Percentiles rank a stretch among this genome's conserved stretches.
Conservation (phyloP, 1,139 yeast species). For the Chernovozyma sophiae-reginae region DNA sequence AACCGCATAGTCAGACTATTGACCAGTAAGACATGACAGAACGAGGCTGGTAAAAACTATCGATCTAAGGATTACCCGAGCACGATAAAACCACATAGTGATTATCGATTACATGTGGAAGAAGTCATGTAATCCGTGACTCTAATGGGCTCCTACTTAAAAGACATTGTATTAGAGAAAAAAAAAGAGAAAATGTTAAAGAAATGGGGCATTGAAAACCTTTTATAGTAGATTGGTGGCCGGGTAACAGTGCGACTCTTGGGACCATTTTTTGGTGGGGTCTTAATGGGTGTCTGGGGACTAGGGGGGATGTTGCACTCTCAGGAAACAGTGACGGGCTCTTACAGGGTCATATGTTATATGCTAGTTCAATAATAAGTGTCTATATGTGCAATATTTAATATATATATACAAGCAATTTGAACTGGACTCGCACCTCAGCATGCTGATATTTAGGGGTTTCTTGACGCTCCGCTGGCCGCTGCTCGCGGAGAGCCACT, state of each 20-base stretch:
- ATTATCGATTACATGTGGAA: slow-evolving; percentile 47
- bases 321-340: too few species aligned
- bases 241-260: slow-evolving; percentile 17
- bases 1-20: slow-evolving; percentile 62
- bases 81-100: slow-evolving; percentile 60
- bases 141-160: slow-evolving; percentile 86
- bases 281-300: neutral
- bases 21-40: slow-evolving; percentile 53
- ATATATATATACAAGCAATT: too few species aligned
- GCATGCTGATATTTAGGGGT: too few species aligned
- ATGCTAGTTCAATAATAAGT: too few species aligned
- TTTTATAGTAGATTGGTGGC: slow-evolving; percentile 5
- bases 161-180: slow-evolving; percentile 69
- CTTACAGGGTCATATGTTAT: too few species aligned
- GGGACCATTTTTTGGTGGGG: neutral
- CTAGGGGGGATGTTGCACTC: too few species aligned
- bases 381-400: too few species aligned
- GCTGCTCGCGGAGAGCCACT: neutral
- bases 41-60: slow-evolving; percentile 54
- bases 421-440: too few species aligned
- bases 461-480: neutral
- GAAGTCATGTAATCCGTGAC: slow-evolving; percentile 68
- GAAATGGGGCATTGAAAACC: slow-evolving; percentile 5
- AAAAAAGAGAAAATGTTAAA: slow-evolving; percentile 11
- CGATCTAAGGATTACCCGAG: slow-evolving; percentile 90